Evolutionary conservation across 202 grass and related monocot genomes (phyloP).

Genomic region (Cymbopogon flexuosus): DNA sequence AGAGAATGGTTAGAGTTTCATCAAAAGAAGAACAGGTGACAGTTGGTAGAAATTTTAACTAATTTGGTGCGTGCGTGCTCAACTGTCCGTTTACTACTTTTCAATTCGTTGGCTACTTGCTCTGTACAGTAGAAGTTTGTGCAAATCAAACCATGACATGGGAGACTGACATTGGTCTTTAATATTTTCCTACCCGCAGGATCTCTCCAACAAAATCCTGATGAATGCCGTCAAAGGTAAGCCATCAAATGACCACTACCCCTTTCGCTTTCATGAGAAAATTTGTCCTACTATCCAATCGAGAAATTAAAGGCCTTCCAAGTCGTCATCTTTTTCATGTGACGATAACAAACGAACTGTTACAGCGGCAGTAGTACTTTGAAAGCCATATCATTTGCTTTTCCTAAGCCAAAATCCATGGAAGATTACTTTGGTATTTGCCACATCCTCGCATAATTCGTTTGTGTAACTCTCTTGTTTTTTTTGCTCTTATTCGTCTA

Average conservation of each 20-base stretch:
- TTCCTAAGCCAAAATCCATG: conserved; percentile 7
- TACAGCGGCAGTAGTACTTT: background rate
- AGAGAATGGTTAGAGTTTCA: conserved; percentile 3
- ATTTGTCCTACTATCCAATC: conserved; percentile 3
- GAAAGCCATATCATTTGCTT: conserved; percentile 16
- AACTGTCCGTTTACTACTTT: background rate
- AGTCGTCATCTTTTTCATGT: background rate
- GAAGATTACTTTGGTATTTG: background rate
- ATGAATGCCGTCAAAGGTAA: conserved; percentile 77
- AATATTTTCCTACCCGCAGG: conserved; percentile 48
- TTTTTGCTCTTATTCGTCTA: too few species aligned
- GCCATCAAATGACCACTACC: background rate
- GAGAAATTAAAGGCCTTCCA: background rate
- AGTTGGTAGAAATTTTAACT: background rate
- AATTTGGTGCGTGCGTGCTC: background rate
- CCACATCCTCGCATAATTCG: background rate
- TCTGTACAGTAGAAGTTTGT: background rate
- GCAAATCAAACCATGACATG: conserved; percentile 19
- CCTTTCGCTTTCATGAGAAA: conserved; percentile 33
- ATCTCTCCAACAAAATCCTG: conserved; percentile 63
- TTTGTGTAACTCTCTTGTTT: too few species aligned
- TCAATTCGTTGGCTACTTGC: background rate
- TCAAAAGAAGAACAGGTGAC: background rate
- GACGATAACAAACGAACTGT: background rate
- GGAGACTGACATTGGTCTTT: conserved; percentile 56